Evolutionary conservation across 2,329 filamentous ascomycete genomes (phyloP).

Genomic region (Neocatenulostroma microsporum): DNA sequence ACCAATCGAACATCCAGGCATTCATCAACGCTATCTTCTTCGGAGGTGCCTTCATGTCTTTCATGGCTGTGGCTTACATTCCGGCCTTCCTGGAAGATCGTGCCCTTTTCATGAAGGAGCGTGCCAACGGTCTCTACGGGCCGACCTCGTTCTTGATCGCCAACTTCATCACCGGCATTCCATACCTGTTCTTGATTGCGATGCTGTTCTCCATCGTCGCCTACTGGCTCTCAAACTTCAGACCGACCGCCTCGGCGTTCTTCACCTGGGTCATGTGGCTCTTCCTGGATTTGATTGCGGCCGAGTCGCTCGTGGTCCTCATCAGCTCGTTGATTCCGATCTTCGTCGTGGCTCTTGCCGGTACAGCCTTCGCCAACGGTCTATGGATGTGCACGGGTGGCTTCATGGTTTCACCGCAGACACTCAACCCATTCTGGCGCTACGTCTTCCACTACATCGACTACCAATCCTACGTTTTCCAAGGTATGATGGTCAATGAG

Average conservation of each 20-base stretch:
- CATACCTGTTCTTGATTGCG: conserved; percentile 69
- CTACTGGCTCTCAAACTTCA: conserved; percentile 75
- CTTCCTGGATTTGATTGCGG: conserved; percentile 73
- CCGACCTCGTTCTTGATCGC: conserved; percentile 61
- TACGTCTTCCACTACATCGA: conserved; percentile 79
- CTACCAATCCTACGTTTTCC: conserved; percentile 75
- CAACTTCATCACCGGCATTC: conserved; percentile 73
- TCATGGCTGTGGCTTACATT: conserved; percentile 63
- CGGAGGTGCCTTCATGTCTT: conserved; percentile 42
- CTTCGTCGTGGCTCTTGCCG: conserved; percentile 69
- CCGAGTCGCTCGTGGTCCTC: conserved; percentile 72
- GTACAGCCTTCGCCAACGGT: conserved; percentile 76
- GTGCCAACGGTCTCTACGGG: conserved; percentile 70
- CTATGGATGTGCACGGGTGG: conserved; percentile 80
- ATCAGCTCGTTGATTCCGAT: conserved; percentile 63
- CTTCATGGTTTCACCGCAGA: conserved; percentile 64
- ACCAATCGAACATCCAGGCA: conserved; percentile 65
- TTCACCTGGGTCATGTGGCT: conserved; percentile 75
- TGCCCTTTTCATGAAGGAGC: conserved; percentile 63
- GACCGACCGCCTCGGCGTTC: conserved; percentile 56
- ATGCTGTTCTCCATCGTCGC: conserved; percentile 65
- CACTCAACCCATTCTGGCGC: conserved; percentile 72
- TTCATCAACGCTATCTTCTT: conserved; percentile 67
- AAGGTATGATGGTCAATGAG: conserved; percentile 88
- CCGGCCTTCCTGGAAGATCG: conserved; percentile 74